Evolutionary conservation across 495 filamentous ascomycete species (phyloP).

Genomic region (Xylaria cubensis): DNA sequence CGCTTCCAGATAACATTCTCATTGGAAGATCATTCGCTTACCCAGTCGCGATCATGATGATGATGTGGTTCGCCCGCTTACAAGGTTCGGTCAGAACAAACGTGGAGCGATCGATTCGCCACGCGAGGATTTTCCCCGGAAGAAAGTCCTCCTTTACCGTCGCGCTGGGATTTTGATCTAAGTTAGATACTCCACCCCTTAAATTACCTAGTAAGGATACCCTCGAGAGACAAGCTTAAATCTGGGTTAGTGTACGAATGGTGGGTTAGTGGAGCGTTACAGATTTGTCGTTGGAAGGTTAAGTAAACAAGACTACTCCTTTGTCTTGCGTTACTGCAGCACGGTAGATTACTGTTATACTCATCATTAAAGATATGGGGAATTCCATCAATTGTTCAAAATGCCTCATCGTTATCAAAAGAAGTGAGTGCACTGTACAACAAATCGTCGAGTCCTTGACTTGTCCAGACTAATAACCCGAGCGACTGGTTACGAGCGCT

Average conservation of each 20-base stretch:
- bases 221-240: background rate
- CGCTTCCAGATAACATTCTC: background rate
- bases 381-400: background rate
- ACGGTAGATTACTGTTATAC: background rate
- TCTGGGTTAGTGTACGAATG: background rate
- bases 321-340: background rate
- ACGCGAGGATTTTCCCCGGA: background rate
- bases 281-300: background rate
- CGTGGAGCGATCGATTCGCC: background rate
- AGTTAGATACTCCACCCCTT: background rate
- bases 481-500: background rate
- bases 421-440: background rate
- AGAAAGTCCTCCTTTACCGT: background rate
- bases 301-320: background rate
- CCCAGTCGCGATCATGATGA: background rate
- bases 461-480: background rate
- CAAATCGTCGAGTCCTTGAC: background rate
- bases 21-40: background rate
- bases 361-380: background rate
- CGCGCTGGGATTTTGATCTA: conserved; percentile 2
- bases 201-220: background rate
- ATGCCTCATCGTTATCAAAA: background rate
- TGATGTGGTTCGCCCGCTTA: background rate
- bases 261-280: background rate
- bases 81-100: background rate